phyloP scores from a whole-genome alignment of 768 basidiomycete species.

The Cubamyces sp. region DNA sequence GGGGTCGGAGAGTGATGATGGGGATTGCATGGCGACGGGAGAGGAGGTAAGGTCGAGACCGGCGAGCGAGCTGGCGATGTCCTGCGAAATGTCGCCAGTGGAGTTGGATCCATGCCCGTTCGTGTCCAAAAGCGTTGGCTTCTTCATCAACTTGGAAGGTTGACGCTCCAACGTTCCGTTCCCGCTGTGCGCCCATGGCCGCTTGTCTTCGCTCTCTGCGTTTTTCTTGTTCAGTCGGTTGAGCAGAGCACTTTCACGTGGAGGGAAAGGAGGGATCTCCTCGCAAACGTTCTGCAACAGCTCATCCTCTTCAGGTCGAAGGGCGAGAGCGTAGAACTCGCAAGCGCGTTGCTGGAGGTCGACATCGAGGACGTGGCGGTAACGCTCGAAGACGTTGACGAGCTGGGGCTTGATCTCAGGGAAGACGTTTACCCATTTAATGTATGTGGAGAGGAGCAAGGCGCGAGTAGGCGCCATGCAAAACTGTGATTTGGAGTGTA shows the following conservation, averaged over 20 bases:
- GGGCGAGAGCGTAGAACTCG: constrained; percentile 92
- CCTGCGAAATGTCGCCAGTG: constrained; percentile 47
- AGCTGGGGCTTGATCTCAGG: constrained; percentile 97
- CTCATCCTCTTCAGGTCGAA: constrained; percentile 86
- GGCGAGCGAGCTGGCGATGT: constrained; percentile 73
- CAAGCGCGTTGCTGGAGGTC: constrained; percentile 98
- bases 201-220: constrained; percentile 91
- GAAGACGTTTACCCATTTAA: constrained; percentile 99
- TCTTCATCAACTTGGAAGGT: constrained; percentile 45
- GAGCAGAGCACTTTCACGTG: constrained; percentile 88
- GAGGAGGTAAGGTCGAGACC: constrained; percentile 65
- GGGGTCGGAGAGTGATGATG: constrained; percentile 18
- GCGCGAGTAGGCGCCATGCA: constrained; percentile 92
- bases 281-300: constrained; percentile 94
- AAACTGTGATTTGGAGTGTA: constrained; percentile 95
- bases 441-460: constrained; percentile 92
- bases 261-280: constrained; percentile 99
- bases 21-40: constrained; percentile 29
- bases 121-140: constrained; percentile 39
- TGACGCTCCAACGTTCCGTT: constrained; percentile 70
- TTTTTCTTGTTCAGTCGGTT: constrained; percentile 88
- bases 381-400: constrained; percentile 93
- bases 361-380: constrained; percentile 95
- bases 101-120: constrained; percentile 40
- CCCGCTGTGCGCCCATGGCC: constrained; percentile 95